These are phyloP conservation scores for Panus rudis DNA, from an alignment of 768 basidiomycete genomes.

Conservation along the genomic window DNA sequence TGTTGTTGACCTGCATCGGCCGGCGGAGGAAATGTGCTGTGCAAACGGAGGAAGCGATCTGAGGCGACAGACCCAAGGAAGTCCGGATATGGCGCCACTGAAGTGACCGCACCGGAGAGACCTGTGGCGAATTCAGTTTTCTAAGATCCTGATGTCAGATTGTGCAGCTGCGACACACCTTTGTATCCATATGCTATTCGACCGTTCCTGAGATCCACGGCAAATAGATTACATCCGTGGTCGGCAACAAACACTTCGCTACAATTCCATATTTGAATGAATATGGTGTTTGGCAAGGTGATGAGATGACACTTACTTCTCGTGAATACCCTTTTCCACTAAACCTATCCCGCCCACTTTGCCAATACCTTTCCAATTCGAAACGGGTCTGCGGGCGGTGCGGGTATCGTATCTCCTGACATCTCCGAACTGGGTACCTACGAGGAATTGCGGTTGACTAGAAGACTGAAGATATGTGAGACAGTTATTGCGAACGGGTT, in stretches of 20 bases:
- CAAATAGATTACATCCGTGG: conserved; percentile 52
- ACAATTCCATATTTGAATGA: too few species aligned
- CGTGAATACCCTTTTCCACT: conserved; percentile 50
- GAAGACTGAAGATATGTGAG: conserved; percentile 50
- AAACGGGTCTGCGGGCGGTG: conserved; percentile 57
- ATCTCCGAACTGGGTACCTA: conserved; percentile 72
- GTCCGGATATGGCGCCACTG: conserved; percentile 49
- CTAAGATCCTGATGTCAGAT: not conserved
- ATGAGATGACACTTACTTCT: conserved; percentile 60
- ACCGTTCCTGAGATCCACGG: conserved; percentile 67
- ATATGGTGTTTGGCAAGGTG: not conserved
- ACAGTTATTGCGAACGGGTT: conserved; percentile 70
- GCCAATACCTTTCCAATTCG: conserved; percentile 54
- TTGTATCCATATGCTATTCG: conserved; percentile 58
- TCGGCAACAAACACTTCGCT: conserved; percentile 73
- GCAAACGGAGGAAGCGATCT: conserved; percentile 67
- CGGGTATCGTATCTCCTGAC: conserved; percentile 75
- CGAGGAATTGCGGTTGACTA: conserved; percentile 40
- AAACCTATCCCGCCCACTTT: conserved; percentile 56
- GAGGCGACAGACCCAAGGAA: conserved; percentile 54
- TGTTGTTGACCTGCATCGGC: conserved; percentile 39
- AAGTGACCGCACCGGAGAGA: conserved; percentile 62
- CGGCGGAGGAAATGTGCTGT: conserved; percentile 52
- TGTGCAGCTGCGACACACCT: conserved; percentile 31
- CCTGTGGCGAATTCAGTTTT: conserved; percentile 31